A percentile compares a stretch with the other conserved stretches of the same genome.
phyloP scores from a whole-genome alignment of 257 asterid genomes.

The Gentiana dahurica region DNA sequence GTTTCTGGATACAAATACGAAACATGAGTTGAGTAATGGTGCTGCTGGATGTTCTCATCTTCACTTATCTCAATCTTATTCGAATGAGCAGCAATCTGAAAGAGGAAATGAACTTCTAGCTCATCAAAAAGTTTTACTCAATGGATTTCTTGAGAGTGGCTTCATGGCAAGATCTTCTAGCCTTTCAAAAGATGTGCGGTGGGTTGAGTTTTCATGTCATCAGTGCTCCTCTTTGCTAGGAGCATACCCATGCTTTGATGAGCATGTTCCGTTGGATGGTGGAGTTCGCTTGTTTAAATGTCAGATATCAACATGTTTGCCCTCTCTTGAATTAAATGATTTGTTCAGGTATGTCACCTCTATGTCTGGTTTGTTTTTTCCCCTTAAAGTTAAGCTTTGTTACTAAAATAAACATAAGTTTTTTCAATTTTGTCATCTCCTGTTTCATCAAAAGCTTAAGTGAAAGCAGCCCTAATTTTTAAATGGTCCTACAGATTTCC shows the following conservation, averaged over 20 bases:
- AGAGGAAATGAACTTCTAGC: conserved; percentile 37
- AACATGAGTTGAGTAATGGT: conserved; percentile 7
- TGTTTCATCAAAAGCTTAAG: no score
- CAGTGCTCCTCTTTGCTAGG: conserved; percentile 67
- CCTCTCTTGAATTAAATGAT: conserved; percentile 37
- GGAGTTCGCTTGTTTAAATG: conserved; percentile 77
- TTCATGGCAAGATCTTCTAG: conserved; percentile 66
- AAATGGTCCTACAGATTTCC: no score
- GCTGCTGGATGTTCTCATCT: conserved; percentile 27
- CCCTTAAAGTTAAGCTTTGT: background rate
- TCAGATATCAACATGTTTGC: conserved; percentile 48
- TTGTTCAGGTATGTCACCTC: conserved; percentile 42
- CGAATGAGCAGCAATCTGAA: conserved; percentile 19
- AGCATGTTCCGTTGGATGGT: conserved; percentile 55
- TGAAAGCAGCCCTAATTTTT: no score
- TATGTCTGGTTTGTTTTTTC: background rate
- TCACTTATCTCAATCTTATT: conserved; percentile 18
- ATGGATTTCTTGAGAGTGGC: conserved; percentile 77
- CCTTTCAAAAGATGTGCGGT: conserved; percentile 58
- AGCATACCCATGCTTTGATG: conserved; percentile 68
- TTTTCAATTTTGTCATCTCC: background rate
- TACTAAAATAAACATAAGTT: background rate
- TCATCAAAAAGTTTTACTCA: conserved; percentile 65
- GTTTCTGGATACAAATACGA: conserved; percentile 1
- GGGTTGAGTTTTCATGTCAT: conserved; percentile 64